Conservation (phyloP, 495 filamentous ascomycete genomes). For the Xylaria cubensis region DNA sequence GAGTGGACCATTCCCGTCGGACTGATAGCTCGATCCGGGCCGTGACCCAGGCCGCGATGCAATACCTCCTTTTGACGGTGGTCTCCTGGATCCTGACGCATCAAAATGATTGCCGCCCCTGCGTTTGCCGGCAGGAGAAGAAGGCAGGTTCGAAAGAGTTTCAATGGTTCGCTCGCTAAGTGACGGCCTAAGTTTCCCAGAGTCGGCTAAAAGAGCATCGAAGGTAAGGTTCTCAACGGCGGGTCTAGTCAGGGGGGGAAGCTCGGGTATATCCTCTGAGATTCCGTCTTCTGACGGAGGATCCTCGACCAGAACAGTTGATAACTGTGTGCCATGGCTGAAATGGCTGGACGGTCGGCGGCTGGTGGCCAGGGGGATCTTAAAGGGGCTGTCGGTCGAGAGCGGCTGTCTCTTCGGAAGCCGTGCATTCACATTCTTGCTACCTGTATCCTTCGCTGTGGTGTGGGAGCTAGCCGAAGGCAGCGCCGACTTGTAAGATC, state of each 20-base stretch:
- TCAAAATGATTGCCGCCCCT: conserved; percentile 49
- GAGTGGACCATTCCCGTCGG: conserved; percentile 43
- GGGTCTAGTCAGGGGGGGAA: conserved; percentile 34
- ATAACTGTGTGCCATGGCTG: conserved; percentile 23
- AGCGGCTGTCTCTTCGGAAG: conserved; percentile 26
- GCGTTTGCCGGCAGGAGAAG: conserved; percentile 52
- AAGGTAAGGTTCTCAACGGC: conserved; percentile 33
- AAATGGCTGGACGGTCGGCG: conserved; percentile 38
- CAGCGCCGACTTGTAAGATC: conserved; percentile 31
- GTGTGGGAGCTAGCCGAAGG: conserved; percentile 32
- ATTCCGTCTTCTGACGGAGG: conserved; percentile 26
- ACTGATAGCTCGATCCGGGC: conserved; percentile 53
- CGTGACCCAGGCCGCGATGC: conserved; percentile 49
- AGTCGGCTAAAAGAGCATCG: conserved; percentile 30
- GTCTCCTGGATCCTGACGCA: conserved; percentile 25
- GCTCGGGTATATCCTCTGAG: conserved; percentile 33
- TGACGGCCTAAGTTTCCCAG: conserved; percentile 43
- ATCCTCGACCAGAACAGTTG: conserved; percentile 20
- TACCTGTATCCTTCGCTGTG: conserved; percentile 26
- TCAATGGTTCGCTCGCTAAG: conserved; percentile 57
- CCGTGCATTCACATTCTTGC: conserved; percentile 30
- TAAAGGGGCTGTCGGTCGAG: conserved; percentile 30
- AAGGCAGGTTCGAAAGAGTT: conserved; percentile 54
- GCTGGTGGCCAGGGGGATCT: conserved; percentile 33
- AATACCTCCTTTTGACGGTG: conserved; percentile 46